Evolutionary conservation across 2,329 filamentous ascomycete genomes (phyloP).

Genomic region (Xylariaceae sp.): DNA sequence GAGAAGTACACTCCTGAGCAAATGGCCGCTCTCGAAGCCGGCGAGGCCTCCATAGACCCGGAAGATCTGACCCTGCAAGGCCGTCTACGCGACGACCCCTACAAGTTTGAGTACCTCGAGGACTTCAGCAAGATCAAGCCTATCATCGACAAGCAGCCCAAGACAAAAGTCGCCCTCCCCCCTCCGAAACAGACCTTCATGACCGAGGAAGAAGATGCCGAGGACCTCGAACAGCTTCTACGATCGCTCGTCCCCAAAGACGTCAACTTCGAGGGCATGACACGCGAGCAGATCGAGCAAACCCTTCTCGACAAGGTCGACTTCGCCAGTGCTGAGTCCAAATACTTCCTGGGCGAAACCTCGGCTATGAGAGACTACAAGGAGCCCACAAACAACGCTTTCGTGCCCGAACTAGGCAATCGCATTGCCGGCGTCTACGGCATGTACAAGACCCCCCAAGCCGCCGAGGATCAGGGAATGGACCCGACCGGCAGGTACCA

Average conservation of each 20-base stretch:
- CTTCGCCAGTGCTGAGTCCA: constrained; percentile 19
- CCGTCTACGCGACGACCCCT: constrained; percentile 66
- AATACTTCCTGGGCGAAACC: constrained; percentile 31
- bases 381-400: constrained; percentile 37
- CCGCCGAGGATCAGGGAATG: constrained; percentile 47
- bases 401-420: constrained; percentile 47
- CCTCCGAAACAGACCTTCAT: constrained; percentile 58
- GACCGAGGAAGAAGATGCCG: constrained; percentile 55
- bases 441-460: constrained; percentile 44
- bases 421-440: constrained; percentile 52
- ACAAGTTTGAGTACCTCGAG: constrained; percentile 72
- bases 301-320: constrained; percentile 30
- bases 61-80: constrained; percentile 73
- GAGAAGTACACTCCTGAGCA: constrained; percentile 76
- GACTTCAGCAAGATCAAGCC: constrained; percentile 76
- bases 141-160: constrained; percentile 67
- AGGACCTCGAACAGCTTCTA: constrained; percentile 53
- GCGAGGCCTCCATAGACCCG: constrained; percentile 70
- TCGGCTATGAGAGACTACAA: constrained; percentile 34
- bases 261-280: constrained; percentile 46
- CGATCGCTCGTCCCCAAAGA: constrained; percentile 40
- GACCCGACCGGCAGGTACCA: constrained; percentile 50
- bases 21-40: constrained; percentile 74
- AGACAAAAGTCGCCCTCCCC: constrained; percentile 45
- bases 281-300: constrained; percentile 43